Base-by-base conservation (phyloP, 2,329 filamentous ascomycete genomes). In the Helminthosporium solani region DNA sequence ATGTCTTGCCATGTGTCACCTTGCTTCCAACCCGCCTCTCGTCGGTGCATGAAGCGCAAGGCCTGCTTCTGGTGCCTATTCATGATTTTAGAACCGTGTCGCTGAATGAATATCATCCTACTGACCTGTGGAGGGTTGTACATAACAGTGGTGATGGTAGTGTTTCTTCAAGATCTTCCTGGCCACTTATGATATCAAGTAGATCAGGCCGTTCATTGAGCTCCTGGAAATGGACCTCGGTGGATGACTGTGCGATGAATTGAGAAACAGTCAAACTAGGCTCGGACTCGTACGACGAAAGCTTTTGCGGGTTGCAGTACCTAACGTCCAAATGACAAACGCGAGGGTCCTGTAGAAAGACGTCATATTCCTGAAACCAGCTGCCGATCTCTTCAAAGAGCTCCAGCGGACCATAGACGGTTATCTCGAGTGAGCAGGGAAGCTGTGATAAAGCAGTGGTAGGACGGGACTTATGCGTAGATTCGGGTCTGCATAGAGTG, bases 381-480 rank as follows among this genome's bases (percentile, higher is more conserved):
- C 56, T 37, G 1, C 64, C 66, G 7, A 67, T 44, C n/a, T 47
- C 35, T 5, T 60, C 53, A 33, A 54, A 57, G 3, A 57, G 39
- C 2, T 52, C 49, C 16, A 54, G 33, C 7, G 54, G 51, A 16
- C 60, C 60, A 45, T 56, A 54, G 3, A 58, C 31, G 7, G 48
- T 50, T 9, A 50, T 49, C 2, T 44, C 34, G 12, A 55, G 33
- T 11, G 30, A 37, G 33, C 46, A 48, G 27, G 40, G 30, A 15
- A 37, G 7, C 25, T 46, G 49, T 4, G 20, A 20, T 16, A 23
- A 38, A 7, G 40, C n/a, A 9, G 14, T 8, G n/a, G 28, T 19
- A 12, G 12, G 7, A 3, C 41, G 47, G 25, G 14, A 2, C 7
- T 12, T 37, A n/a, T 16, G 19, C 4, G 37, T 23, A 9, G 11